These are phyloP conservation scores for Penicillium silybi DNA, from an alignment of 495 filamentous ascomycete genomes.

Conservation along the genomic window DNA sequence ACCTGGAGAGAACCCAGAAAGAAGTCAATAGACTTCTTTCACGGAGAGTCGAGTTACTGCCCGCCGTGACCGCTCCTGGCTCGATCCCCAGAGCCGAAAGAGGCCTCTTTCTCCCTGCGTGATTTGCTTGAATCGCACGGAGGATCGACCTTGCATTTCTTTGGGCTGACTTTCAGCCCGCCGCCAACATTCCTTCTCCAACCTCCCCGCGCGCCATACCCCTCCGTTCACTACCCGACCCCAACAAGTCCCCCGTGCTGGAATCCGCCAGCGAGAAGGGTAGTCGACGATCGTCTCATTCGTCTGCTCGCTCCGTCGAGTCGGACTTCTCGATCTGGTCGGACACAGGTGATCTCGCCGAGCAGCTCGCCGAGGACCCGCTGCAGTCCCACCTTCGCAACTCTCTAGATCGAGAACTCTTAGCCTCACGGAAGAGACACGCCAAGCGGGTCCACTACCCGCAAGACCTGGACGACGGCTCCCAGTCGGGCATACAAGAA, in stretches of 20 bases:
- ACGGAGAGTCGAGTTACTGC: background rate
- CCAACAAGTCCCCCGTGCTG: constrained; percentile 33
- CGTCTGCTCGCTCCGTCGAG: constrained; percentile 56
- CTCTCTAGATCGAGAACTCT: constrained; percentile 55
- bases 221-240: constrained; percentile 48
- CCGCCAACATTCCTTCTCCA: constrained; percentile 59
- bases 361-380: constrained; percentile 83
- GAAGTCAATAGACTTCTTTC: background rate
- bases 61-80: constrained; percentile 4
- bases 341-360: constrained; percentile 88
- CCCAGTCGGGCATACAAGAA: constrained; percentile 36
- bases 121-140: background rate
- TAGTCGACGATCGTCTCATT: constrained; percentile 51
- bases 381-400: constrained; percentile 60
- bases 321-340: constrained; percentile 82
- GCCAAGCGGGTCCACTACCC: constrained; percentile 53
- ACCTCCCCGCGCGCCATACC: constrained; percentile 54
- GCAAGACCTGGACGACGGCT: constrained; percentile 41
- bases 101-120: background rate
- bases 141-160: constrained; percentile 4
- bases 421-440: constrained; percentile 30
- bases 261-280: constrained; percentile 44
- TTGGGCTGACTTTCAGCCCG: constrained; percentile 39
- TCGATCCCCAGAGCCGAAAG: background rate
- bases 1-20: background rate